Evolutionary conservation across 805 yeast species (phyloP).

Genomic region (Blastobotrys robertii): DNA sequence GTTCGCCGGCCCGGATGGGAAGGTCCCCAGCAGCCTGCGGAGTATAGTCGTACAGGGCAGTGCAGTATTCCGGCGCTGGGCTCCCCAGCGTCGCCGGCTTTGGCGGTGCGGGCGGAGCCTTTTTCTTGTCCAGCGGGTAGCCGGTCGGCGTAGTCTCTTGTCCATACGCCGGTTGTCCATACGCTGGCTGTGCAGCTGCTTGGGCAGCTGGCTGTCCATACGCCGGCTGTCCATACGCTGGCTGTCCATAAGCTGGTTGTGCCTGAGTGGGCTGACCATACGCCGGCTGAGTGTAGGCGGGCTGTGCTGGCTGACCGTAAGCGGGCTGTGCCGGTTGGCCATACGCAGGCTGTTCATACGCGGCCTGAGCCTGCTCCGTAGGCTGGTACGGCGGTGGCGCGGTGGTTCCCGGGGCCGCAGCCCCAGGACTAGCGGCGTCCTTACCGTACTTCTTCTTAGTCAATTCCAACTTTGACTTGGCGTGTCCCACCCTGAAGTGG

Average conservation of each 20-base stretch:
- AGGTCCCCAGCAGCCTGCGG: conserved; percentile 94
- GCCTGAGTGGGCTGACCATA: conserved; percentile 21
- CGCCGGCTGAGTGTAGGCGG: conserved; percentile 25
- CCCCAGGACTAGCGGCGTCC: conserved; percentile 24
- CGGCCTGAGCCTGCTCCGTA: conserved; percentile 25
- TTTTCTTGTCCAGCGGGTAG: conserved; percentile 20
- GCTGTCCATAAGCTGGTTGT: conserved; percentile 3
- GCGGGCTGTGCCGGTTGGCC: conserved; percentile 28
- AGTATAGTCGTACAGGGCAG: conserved; percentile 82
- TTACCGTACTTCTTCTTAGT: conserved; percentile 58
- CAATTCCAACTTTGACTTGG: conserved; percentile 72
- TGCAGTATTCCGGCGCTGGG: conserved; percentile 41
- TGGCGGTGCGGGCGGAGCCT: conserved; percentile 22
- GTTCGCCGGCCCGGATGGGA: conserved; percentile 77
- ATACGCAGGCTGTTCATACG: conserved; percentile 29
- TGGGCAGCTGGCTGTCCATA: conserved; percentile 18
- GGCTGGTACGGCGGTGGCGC: conserved; percentile 30
- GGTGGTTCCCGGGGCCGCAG: conserved; percentile 18
- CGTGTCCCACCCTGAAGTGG: conserved; percentile 83
- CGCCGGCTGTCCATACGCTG: conserved; percentile 16
- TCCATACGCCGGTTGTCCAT: conserved; percentile 16
- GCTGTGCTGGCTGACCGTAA: conserved; percentile 29
- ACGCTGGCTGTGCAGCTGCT: not conserved
- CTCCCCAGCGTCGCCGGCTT: conserved; percentile 12
- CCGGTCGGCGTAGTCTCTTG: conserved; percentile 22